Percentiles rank a stretch among this genome's conserved stretches.
These are phyloP conservation scores for Xylariaceae sp. DNA, from an alignment of 2,329 filamentous ascomycete species.

Conservation along the genomic window DNA sequence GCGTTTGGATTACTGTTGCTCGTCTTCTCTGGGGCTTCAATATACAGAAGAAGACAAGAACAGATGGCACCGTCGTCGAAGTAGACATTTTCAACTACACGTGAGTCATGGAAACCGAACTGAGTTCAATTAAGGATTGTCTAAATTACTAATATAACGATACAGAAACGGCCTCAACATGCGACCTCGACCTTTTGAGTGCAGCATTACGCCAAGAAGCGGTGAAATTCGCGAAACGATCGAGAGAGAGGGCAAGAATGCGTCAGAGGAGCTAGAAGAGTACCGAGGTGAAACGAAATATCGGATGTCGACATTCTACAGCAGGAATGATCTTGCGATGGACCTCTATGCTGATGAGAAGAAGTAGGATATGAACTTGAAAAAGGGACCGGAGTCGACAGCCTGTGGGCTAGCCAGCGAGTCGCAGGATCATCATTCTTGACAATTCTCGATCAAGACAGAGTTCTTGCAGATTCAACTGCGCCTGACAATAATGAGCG, in stretches of 20 bases:
- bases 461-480: too few relatives aligned
- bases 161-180: constrained; percentile 56
- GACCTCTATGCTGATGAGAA: constrained; percentile 28
- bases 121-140: neutral
- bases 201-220: constrained; percentile 49
- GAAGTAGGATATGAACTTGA: neutral
- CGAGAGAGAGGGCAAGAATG: constrained; percentile 50
- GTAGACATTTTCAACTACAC: constrained; percentile 58
- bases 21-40: constrained; percentile 57
- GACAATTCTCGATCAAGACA: too few relatives aligned
- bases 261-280: constrained; percentile 48
- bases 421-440: too few relatives aligned
- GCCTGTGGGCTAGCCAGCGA: too few relatives aligned
- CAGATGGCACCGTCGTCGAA: constrained; percentile 43
- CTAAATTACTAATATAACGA: neutral
- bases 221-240: constrained; percentile 49
- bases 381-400: too few relatives aligned
- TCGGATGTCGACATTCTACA: constrained; percentile 53
- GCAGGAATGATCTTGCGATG: constrained; percentile 33
- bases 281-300: constrained; percentile 58
- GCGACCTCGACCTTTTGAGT: constrained; percentile 54
- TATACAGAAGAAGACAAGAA: constrained; percentile 39
- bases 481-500: too few relatives aligned
- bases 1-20: constrained; percentile 57
- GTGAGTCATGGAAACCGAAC: constrained; percentile 34